Percentiles rank a stretch among this genome's conserved stretches.
Evolutionary conservation across 2,329 filamentous ascomycete species (phyloP).

Genomic region (Scedosporium boydii): DNA sequence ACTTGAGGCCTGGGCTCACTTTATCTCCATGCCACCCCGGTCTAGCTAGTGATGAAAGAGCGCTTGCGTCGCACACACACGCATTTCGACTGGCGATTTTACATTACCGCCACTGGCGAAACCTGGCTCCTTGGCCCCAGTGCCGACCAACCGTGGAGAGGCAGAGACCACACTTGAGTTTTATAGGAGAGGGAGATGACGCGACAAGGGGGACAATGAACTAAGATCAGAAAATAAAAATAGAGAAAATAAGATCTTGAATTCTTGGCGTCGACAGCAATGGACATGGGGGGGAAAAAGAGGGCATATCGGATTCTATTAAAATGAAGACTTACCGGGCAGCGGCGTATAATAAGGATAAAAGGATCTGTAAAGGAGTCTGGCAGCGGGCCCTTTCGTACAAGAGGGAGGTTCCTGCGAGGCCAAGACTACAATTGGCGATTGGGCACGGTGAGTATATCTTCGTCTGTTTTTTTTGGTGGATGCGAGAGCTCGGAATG

Average conservation of each 20-base stretch:
- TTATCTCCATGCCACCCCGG: not conserved
- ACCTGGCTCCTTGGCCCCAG: not conserved
- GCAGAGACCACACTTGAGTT: too few species aligned
- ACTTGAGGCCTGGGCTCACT: not conserved
- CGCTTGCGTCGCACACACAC: too few species aligned
- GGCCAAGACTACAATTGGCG: not conserved
- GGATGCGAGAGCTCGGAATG: not conserved
- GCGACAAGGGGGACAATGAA: too few species aligned
- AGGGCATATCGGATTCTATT: not conserved
- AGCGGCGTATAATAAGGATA: not conserved
- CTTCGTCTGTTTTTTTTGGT: not conserved
- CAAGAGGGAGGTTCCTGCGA: not conserved
- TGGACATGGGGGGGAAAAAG: not conserved
- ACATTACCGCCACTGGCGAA: not conserved
- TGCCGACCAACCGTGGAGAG: not conserved
- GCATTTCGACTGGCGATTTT: not conserved
- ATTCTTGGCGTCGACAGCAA: too few species aligned
- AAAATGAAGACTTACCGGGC: not conserved
- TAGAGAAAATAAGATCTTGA: too few species aligned
- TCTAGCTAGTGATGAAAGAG: not conserved
- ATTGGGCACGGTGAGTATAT: not conserved
- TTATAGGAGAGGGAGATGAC: too few species aligned
- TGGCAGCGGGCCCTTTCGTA: not conserved
- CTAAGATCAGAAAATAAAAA: too few species aligned
- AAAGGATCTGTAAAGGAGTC: not conserved